Evolutionary conservation across 176 grass and related monocot genomes (phyloP), one percentile per base, ranked within the genome.

Genomic region (Carex kokanica): DNA sequence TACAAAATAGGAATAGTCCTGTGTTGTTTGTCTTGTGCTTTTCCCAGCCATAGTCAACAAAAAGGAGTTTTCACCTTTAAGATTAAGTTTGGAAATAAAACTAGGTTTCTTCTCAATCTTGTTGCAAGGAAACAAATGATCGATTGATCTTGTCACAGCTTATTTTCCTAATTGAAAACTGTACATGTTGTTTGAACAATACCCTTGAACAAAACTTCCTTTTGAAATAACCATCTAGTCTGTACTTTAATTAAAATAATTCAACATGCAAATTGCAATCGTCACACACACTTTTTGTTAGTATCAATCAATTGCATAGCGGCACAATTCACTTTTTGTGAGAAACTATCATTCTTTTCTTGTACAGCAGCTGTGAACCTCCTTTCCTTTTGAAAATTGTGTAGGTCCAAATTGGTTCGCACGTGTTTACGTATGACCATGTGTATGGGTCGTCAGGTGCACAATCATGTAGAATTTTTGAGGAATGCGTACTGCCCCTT

Each of bases 341-440:
- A 43, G 7, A 43, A 43, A 43, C 41, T 43, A 1, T 7, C 41
- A 43, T 43, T 8, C 38, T 40, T 40, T 40, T 43, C 40, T 43
- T 43, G 40, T 43, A 43, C 7, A 7, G 40, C 40, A 43, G 64
- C 49, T 61, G 36, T 38, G 5, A 38, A 38, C 5, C 85, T 45
- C 34, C 38, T 87, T 87, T 29, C 24, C 47, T 83, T 47, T 78
- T 49, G 13, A 27, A 9, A 10, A 45, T 40, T 51, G 64, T 86
- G 29, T 61, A 93, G 93, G 85, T 96, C 49, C 91, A 93, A 93
- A 93, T 96, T 63, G 93, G 93, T 6, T 87, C 91, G 0, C 92
- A 98, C 14, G 64, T 87, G 2, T 97, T 97, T 57, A 97, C 92
- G 0, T 94, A 90, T 60, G 95, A 98, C 86, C 86, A 98, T 55